Percentiles rank a stretch among this genome's conserved stretches.
Conservation (phyloP, 495 filamentous ascomycete genomes). For the Penicillium lividum region DNA sequence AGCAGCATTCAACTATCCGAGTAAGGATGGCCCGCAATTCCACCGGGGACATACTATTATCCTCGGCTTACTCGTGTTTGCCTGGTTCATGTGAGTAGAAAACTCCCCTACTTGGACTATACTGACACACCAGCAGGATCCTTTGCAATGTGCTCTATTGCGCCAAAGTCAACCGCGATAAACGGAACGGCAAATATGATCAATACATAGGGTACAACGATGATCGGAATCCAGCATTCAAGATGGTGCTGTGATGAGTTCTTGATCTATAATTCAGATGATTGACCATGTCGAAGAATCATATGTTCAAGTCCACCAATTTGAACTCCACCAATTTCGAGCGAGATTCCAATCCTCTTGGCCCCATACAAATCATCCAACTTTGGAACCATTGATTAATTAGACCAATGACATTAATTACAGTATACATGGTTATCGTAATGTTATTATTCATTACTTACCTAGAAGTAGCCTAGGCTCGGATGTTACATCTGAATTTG, state of each 20-base stretch:
- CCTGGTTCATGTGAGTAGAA: slow-evolving; percentile 64
- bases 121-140: slow-evolving; percentile 42
- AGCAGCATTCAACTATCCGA: slow-evolving; percentile 60
- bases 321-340: too few species aligned
- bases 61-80: slow-evolving; percentile 55
- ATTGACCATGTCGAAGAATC: too few species aligned
- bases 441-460: too few species aligned
- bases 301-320: too few species aligned
- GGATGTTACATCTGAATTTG: too few species aligned
- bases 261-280: too few species aligned
- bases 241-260: slow-evolving; percentile 54
- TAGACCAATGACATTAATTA: too few species aligned
- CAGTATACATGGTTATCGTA: too few species aligned
- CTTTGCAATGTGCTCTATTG: slow-evolving; percentile 65
- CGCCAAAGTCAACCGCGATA: slow-evolving; percentile 65
- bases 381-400: too few species aligned
- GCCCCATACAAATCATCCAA: too few species aligned
- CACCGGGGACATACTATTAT: slow-evolving; percentile 61
- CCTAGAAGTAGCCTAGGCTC: too few species aligned
- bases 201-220: slow-evolving; percentile 59
- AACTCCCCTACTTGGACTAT: not conserved
- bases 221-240: slow-evolving; percentile 67
- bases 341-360: too few species aligned
- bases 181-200: slow-evolving; percentile 61
- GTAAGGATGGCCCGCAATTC: slow-evolving; percentile 46